Evolutionary conservation across 352 stramenopile genomes (phyloP), one percentile per base, ranked within the genome.

Genomic region (Phytopythium boreale): DNA sequence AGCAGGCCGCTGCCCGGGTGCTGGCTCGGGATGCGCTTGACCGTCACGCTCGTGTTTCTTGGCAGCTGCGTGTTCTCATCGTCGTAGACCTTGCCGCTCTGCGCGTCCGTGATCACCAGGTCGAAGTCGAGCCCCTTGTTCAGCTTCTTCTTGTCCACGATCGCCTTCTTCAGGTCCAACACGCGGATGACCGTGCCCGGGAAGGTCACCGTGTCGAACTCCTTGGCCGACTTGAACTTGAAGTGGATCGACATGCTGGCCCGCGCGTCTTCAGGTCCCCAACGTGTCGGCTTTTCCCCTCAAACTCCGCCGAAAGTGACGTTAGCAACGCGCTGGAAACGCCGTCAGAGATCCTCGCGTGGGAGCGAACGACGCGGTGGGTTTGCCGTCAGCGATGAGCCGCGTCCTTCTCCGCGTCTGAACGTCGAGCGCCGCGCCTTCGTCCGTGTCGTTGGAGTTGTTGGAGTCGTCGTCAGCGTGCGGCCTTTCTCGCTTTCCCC

Each of bases 131-230:
- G 80, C 0, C 91, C 91, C 61, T 97, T 97, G 64, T 87, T 85
- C 27, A 97, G 80, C 61, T 96, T 96, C 74, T 97, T 97, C 71
- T 97, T 92, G 53, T 97, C 91, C 49, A 97, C 92, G 63, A 97
- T 97, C 34, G 89, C 89, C 66, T 96, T 92, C 77, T 97, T 97
- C n/a, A 97, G 76, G 72, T 96, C 88, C 36, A 95, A 61, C 53
- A 96, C 84, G 63, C 86, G 84, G 72, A 96, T 96, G 50, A 93
- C 84, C 14, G 87, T 84, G 64, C 88, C 88, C 7, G 83, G 72
- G 59, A 96, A 95, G 47, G 84, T 91, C 31, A 96, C 85, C 34
- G 86, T 95, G 69, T 93, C 86, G 66, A 95, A 96, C 70, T 94
- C 86, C 75, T 95, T 96, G 59, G 87, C 86, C 29, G 83, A 92